Base-by-base conservation (phyloP, 2,329 filamentous ascomycete species). In the Didymella segeticola region DNA sequence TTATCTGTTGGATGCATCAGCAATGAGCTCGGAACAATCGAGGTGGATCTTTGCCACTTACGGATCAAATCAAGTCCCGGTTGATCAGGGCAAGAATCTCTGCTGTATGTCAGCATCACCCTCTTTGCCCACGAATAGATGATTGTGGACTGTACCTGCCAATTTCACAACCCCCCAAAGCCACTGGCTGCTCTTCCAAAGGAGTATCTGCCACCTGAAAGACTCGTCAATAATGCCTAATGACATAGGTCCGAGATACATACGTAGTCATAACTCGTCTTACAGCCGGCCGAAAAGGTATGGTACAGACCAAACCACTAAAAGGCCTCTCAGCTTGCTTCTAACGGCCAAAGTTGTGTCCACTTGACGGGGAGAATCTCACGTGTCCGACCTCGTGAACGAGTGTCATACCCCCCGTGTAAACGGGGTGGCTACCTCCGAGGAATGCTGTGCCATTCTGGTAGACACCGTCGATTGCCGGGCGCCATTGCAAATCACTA, bases 271-370 rank as follows among this genome's bases (percentile, higher is more conserved):
- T 38, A 49, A 29, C 47, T 49, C 20, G 42, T 8, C 38, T 34
- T 14, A 26, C 47, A 49, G 5, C 34, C 47, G n/a, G n/a, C 19
- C 2, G 14, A 26, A 11, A 49, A 36, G 1, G 36, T 49, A 36
- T 49, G 47, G 19, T 49, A 49, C 27, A 49, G 37, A 9, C 47
- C 47, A n/a, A 49, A 49, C 47, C 47, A 49, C 47, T 49, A 29
- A 5, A 14, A 14, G 2, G 14, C n/a, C 12, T 14, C 20, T 38
- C 7, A 33, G 19, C 26, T 12, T 20, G 17, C 34, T 2, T 39
- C 4, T 19, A 38, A 5, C n/a, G 12, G 6, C 14, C n/a, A 15
- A 14, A 8, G 11, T 38, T 20, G n/a, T n/a, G n/a, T n/a, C 8
- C 33, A 37, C 20, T 7, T 2, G 34, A 38, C 4, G 23, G 3